Evolutionary conservation across 2,329 filamentous ascomycete species (phyloP), one percentile per base, ranked within the genome.

Genomic region (Colletotrichum orbiculare): DNA sequence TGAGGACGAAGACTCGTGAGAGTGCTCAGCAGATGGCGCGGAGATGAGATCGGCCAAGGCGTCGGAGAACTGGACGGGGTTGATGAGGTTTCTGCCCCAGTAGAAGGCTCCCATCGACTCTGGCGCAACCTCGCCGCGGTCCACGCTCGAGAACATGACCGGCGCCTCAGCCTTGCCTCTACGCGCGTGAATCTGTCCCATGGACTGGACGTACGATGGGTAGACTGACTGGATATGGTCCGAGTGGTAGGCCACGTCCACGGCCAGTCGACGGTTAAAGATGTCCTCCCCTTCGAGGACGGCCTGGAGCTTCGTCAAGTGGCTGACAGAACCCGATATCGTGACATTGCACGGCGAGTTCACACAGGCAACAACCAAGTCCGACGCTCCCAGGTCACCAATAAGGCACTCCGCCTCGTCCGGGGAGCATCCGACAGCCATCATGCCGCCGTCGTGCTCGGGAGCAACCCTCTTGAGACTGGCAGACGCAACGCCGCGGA

Each of bases 201-300:
- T 55, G 12, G 50, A 33, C 4, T 7, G 4, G 7, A n/a, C 11
- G 42, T 67, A 67, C 7, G 48, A 52, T 2, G 10, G 35, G 3
- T 60, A 37, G 4, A 58, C 54, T 6, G 25, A 34, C 7, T 45
- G 17, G 65, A 72, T 70, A 5, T 71, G 69, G 2, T 13, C 41
- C 6, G 69, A 72, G 38, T 72, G 70, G 48, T 71, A 72, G 0
- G 69, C 70, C 0, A 63, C 58, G 6, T 66, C 54, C 1, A 69
- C 67, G 2, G 60, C 56, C 4, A 72, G 63, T 72, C 64, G 70
- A 2, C 68, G 54, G 15, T 33, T 33, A 17, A 62, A 86, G 7
- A 82, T 70, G 39, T 76, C 72, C 37, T 79, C 77, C 6, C 35
- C 73, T 46, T 82, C 76, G n/a, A 81, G 65, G 37, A 71, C 69